Evolutionary conservation across 768 basidiomycete genomes (phyloP).

Genomic region (Rhizopogon roseolus): DNA sequence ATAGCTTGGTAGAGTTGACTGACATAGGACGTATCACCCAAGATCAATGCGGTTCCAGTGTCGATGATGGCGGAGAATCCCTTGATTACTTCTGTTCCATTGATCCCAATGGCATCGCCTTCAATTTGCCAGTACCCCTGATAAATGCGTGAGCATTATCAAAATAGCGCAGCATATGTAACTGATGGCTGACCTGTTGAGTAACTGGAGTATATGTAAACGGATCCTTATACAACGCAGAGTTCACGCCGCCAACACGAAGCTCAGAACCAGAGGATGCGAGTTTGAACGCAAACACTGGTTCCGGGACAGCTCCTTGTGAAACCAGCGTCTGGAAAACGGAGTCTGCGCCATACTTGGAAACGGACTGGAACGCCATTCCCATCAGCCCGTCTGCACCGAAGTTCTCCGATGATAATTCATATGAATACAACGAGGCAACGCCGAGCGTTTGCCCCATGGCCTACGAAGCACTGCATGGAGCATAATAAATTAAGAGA

Average conservation of each 20-base stretch:
- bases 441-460: conserved; percentile 17
- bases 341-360: conserved; percentile 28
- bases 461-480: conserved; percentile 18
- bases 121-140: conserved; percentile 21
- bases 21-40: conserved; percentile 37
- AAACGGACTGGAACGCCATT: conserved; percentile 38
- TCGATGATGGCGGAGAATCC: conserved; percentile 34
- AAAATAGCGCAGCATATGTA: background rate
- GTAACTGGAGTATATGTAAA: conserved; percentile 33
- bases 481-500: background rate
- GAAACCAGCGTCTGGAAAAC: conserved; percentile 40
- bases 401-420: conserved; percentile 9
- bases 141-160: background rate
- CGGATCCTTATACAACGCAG: conserved; percentile 31
- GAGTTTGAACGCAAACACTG: conserved; percentile 36
- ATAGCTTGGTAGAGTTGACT: conserved; percentile 24
- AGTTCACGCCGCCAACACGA: conserved; percentile 37
- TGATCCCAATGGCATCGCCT: conserved; percentile 13
- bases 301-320: conserved; percentile 27
- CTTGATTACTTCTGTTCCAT: conserved; percentile 12
- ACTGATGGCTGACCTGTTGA: conserved; percentile 16
- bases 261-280: conserved; percentile 31
- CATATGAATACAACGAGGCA: conserved; percentile 13
- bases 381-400: conserved; percentile 32
- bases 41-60: conserved; percentile 41